Evolutionary conservation across 805 yeast genomes (phyloP), one percentile per base, ranked within the genome.

Genomic region (Tetrapisispora pingtungensis): DNA sequence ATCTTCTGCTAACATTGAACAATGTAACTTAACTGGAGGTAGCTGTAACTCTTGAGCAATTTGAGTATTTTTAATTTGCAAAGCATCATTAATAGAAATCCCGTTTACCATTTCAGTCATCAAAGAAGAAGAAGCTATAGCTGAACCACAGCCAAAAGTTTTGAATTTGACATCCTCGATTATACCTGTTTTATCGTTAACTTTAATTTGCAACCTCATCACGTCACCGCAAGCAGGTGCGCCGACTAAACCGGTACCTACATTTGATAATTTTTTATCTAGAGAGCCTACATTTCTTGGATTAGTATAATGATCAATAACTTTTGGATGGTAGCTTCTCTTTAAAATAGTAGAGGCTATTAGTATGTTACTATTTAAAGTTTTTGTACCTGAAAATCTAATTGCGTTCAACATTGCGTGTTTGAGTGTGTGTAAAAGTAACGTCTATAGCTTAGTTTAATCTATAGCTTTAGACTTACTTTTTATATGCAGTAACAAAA

Each of bases 181-280:
- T 43, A 85, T 73, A 1, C 98, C 98, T 20, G 95, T 79, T 46
- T 75, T 80, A 57, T 89, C 97, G 52, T 82, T 81, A 10, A 93
- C 98, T 63, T 89, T 79, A 59, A 93, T 93, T 66, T 93, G 97
- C 52, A 93, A 74, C 69, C 95, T 83, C 96, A 93, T 93, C 37
- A 93, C 98, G 70, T 93, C 98, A 45, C 98, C 98, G 70, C 98
- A 93, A 0, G 98, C 98, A 44, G 98, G 97, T 0, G 98, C 97
- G 46, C 98, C 98, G 14, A 93, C 98, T 37, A 93, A 74, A 1
- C 98, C 98, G 1, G 97, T 93, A 36, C 98, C 98, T 12, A 93
- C 97, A 53, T 80, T 77, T 15, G 68, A 58, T 47, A 77, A 75
- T 44, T 72, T 73, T 67, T 89, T 88, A 67, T 89, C 87, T 65